A percentile compares a stretch with the other conserved stretches of the same genome.
phyloP scores from a whole-genome alignment of 2,329 filamentous ascomycete genomes.

The Exophiala viscosa region DNA sequence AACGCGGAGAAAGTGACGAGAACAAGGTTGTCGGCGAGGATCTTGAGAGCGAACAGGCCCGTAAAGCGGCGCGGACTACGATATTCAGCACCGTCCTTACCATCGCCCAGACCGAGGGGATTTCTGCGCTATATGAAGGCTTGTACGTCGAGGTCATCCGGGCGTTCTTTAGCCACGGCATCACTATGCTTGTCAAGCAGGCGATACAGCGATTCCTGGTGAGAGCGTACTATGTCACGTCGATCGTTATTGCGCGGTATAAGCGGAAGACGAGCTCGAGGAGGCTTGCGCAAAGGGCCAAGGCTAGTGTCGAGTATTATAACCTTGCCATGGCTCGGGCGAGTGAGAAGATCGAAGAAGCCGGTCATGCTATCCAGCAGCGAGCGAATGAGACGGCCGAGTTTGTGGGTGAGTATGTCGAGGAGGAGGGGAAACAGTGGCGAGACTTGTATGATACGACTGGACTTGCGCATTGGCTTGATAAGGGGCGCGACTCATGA shows the following conservation, averaged over 20 bases:
- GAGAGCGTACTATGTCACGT: conserved; percentile 64
- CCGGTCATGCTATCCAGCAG: conserved; percentile 19
- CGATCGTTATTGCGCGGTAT: conserved; percentile 42
- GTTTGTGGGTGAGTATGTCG: conserved; percentile 44
- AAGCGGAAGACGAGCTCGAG: conserved; percentile 40
- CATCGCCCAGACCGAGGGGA: conserved; percentile 61
- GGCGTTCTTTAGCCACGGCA: conserved; percentile 78
- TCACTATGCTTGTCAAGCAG: conserved; percentile 85
- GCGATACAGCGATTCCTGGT: conserved; percentile 69
- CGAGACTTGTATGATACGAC: conserved; percentile 36
- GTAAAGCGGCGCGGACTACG: conserved; percentile 41
- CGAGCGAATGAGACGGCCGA: conserved; percentile 43
- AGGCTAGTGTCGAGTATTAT: conserved; percentile 39
- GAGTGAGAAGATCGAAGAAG: conserved; percentile 34
- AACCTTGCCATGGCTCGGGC: conserved; percentile 40
- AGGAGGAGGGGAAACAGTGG: conserved; percentile 41
- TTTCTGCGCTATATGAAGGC: conserved; percentile 69
- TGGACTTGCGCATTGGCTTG: conserved; percentile 25
- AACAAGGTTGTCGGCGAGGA: conserved; percentile 27
- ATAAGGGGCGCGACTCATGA: conserved; percentile 14
- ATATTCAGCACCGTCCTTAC: conserved; percentile 62
- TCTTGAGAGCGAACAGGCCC: conserved; percentile 33
- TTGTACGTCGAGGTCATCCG: conserved; percentile 73
- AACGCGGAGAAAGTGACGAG: conserved; percentile 38
- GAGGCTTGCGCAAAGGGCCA: conserved; percentile 36